Evolutionary conservation across 2,329 filamentous ascomycete genomes (phyloP).

Genomic region (Colletotrichum sp.): DNA sequence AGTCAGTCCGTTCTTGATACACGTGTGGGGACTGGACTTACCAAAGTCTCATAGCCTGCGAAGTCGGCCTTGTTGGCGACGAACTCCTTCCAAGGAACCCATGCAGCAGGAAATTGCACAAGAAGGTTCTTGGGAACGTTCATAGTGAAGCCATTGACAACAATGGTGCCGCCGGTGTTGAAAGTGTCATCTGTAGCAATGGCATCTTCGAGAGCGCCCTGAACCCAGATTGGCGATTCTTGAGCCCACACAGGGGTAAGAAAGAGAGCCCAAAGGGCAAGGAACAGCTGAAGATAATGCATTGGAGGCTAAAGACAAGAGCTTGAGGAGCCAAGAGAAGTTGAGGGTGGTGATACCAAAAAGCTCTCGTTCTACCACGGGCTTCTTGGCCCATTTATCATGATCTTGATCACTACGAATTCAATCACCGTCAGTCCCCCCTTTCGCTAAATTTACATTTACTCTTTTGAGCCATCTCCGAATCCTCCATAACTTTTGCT

Average conservation of each 20-base stretch:
- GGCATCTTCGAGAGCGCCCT: slow-evolving; percentile 36
- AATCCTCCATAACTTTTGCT: background rate
- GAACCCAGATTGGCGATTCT: slow-evolving; percentile 34
- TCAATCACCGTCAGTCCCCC: background rate
- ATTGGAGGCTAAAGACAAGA: background rate
- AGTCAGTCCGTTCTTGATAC: background rate
- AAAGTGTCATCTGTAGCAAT: slow-evolving; percentile 35
- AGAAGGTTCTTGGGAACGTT: slow-evolving; percentile 54
- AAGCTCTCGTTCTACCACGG: too few species aligned
- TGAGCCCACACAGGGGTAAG: slow-evolving; percentile 25
- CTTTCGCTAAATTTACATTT: background rate
- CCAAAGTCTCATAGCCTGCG: slow-evolving; percentile 38
- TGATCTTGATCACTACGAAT: background rate
- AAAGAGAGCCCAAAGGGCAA: background rate
- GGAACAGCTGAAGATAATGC: background rate
- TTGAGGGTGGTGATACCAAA: background rate
- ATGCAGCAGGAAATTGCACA: slow-evolving; percentile 52
- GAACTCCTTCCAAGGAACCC: slow-evolving; percentile 46
- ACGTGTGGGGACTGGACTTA: slow-evolving; percentile 20
- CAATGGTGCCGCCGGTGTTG: slow-evolving; percentile 51
- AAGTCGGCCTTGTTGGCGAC: slow-evolving; percentile 32
- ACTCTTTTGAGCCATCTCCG: background rate
- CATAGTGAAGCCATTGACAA: slow-evolving; percentile 48
- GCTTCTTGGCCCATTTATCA: background rate
- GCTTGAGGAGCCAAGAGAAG: background rate